Percentiles rank a stretch among this genome's conserved stretches.
Evolutionary conservation across 1,284 basidiomycete genomes (phyloP).

Genomic region (Omphalotus olearius): DNA sequence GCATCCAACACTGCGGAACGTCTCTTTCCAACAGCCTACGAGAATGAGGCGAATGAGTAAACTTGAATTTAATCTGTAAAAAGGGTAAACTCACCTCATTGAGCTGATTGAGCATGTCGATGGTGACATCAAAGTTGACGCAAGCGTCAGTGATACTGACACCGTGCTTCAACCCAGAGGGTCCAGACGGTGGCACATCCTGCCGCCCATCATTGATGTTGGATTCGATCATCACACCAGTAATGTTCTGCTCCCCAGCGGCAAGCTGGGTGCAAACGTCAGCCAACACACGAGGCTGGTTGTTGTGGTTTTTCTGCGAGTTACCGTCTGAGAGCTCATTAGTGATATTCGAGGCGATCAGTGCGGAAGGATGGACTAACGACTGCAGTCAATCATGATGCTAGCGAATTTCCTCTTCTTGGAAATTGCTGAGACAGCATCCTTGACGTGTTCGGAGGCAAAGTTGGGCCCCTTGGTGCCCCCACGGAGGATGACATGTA

Average conservation of each 20-base stretch:
- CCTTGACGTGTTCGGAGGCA: conserved; percentile 69
- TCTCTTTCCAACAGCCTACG: conserved; percentile 13
- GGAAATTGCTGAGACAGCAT: conserved; percentile 64
- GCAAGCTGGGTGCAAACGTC: conserved; percentile 77
- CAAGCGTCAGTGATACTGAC: conserved; percentile 93
- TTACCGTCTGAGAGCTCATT: conserved; percentile 66
- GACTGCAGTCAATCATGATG: conserved; percentile 83
- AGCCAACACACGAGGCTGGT: conserved; percentile 82
- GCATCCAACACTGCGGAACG: conserved; percentile 8
- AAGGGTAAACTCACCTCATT: conserved; percentile 44
- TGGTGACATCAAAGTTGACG: conserved; percentile 86
- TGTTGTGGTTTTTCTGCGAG: conserved; percentile 88
- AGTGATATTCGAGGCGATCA: neutral
- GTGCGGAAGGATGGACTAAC: conserved; percentile 36
- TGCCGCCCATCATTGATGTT: conserved; percentile 88
- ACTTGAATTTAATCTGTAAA: neutral
- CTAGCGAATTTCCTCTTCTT: conserved; percentile 73
- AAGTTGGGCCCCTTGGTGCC: conserved; percentile 89
- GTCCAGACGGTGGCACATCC: conserved; percentile 69
- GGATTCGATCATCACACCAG: conserved; percentile 96
- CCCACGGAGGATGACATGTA: conserved; percentile 92
- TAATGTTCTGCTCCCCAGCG: conserved; percentile 77
- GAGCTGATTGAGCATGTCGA: conserved; percentile 72
- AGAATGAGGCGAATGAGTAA: neutral
- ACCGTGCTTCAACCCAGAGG: conserved; percentile 70